Evolutionary conservation across 257 asterid genomes (phyloP), one percentile per base, ranked within the genome.

Genomic region (Knoxia roxburghii): DNA sequence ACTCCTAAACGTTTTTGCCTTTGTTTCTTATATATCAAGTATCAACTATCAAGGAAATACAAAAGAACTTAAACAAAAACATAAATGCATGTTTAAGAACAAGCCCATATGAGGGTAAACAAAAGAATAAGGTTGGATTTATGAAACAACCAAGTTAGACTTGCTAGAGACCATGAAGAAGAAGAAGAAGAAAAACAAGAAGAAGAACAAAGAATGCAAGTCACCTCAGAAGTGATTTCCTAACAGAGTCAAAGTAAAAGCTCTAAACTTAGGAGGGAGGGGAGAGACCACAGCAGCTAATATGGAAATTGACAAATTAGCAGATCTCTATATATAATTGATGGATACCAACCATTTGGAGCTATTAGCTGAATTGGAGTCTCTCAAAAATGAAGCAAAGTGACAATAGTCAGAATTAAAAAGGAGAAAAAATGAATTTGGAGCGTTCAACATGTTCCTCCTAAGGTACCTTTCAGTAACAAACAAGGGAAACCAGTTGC

Each of bases 361-460:
- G 75, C 79, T 32, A 33, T 59, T 70, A 65, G 69, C 57, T 30
- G 43, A 62, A 48, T 12, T n/a, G 68, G 65, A 29, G 60, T 72
- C 70, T 66, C 62, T 70, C 66, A 64, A 64, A 78, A 65, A 74
- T 48, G 46, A 82, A 79, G 81, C 78, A 69, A 79, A 79, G 83
- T 72, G 76, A n/a, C 62, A 68, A 72, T 45, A 68, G 67, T 70
- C 62, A 68, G 75, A 74, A 68, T 71, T 71, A 59, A 65, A 76
- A 37, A 76, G 37, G 62, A 51, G 45, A n/a, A n/a, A n/a, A n/a
- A n/a, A n/a, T n/a, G n/a, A n/a, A n/a, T n/a, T 54, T 73, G 64
- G 63, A 73, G 29, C 67, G 35, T 68, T 76, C 48, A 68, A 62
- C 84, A 79, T 75, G 81, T 82, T 77, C 75, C 64, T 37, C 41